Conservation (phyloP, 2,329 filamentous ascomycete genomes). For the Fusarium stilboides region DNA sequence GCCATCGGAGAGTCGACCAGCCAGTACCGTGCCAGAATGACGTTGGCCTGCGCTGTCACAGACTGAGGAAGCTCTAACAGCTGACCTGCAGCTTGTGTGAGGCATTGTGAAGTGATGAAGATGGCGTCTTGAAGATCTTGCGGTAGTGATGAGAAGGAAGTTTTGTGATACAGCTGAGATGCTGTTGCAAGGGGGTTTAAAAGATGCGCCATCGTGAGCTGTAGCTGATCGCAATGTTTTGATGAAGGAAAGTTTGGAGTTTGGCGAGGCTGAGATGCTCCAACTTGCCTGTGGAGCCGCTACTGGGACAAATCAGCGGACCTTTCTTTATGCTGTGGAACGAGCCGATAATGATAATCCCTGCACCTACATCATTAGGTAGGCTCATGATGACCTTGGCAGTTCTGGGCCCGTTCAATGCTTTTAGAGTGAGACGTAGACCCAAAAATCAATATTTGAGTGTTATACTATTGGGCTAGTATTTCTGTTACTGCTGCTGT, state of each 20-base stretch:
- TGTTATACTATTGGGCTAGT: background rate
- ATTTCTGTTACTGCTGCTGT: background rate
- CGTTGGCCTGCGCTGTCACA: conserved; percentile 86
- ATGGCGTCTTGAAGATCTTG: conserved; percentile 79
- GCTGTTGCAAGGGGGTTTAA: conserved; percentile 80
- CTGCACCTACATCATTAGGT: conserved; percentile 10
- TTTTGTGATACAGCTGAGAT: conserved; percentile 75
- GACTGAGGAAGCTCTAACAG: conserved; percentile 89
- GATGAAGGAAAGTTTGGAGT: conserved; percentile 29
- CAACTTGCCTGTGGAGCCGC: conserved; percentile 27
- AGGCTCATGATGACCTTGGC: background rate
- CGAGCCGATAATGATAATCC: conserved; percentile 21
- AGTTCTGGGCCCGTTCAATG: background rate
- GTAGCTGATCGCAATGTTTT: conserved; percentile 12
- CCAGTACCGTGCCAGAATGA: conserved; percentile 88
- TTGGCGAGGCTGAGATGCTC: conserved; percentile 45
- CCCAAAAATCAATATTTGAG: background rate
- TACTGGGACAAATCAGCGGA: conserved; percentile 22
- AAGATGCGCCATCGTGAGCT: conserved; percentile 69
- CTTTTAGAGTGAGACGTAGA: background rate
- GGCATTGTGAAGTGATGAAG: conserved; percentile 78
- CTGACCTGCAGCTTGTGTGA: conserved; percentile 84
- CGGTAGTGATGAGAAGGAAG: conserved; percentile 72
- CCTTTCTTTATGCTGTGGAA: conserved; percentile 14
- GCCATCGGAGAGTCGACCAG: conserved; percentile 70